These are phyloP conservation scores for Xerocomellus intermedius DNA, from an alignment of 768 basidiomycete species.

Conservation along the genomic window DNA sequence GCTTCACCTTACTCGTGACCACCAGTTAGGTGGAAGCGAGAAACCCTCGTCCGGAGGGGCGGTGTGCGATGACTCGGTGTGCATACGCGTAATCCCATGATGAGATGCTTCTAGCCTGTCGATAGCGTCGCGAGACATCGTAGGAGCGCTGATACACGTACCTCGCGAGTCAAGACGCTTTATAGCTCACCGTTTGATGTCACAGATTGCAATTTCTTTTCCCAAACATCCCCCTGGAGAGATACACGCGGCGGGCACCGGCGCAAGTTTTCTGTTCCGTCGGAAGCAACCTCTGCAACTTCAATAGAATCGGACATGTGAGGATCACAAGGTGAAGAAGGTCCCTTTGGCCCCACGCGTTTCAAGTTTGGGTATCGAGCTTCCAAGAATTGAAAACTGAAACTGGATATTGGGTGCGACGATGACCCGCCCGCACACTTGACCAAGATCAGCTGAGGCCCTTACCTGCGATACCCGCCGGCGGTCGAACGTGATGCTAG, in stretches of 20 bases:
- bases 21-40: slow-evolving; percentile 41
- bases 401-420: no score
- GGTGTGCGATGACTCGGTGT: background rate
- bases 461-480: background rate
- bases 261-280: background rate
- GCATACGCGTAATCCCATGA: background rate
- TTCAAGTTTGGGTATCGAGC: background rate
- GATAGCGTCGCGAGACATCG: background rate
- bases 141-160: background rate
- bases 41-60: background rate
- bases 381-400: background rate
- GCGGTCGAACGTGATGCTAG: background rate
- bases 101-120: background rate
- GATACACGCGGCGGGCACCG: background rate
- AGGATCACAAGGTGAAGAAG: background rate
- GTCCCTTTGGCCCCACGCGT: background rate
- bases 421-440: background rate
- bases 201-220: background rate
- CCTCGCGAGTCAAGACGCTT: background rate
- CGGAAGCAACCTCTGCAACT: background rate
- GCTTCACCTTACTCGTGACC: slow-evolving; percentile 50
- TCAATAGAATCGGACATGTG: background rate
- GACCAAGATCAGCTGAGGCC: background rate
- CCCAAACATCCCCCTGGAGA: background rate
- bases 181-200: background rate